Base-by-base conservation (phyloP, 768 basidiomycete species). In the Naganishia vaughanmartiniae region DNA sequence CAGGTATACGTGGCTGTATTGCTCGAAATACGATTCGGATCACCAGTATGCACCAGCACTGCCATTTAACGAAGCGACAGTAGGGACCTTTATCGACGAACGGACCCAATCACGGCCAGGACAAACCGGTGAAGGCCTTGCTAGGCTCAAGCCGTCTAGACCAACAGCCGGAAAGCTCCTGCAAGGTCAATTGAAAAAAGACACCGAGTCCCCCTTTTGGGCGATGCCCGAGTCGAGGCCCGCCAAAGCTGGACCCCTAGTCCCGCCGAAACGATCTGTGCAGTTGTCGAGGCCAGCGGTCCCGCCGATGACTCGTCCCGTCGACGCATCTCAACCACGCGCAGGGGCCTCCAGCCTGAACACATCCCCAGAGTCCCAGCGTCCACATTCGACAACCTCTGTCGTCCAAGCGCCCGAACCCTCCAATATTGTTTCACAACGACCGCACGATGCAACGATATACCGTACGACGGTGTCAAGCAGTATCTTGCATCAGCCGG, bases 1-100 rank as follows among this genome's bases (percentile, higher is more conserved):
- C 26, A 63, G 60, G 60, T 63, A 63, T 26, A 63, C 60, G 3
- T 63, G 60, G 60, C 60, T 63, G 4, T 63, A 28, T 26, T 63
- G 60, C 30, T 42, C n/a, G 7, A 34, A 63, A 26, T 63, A 42
- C 26, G 60, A 63, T 63, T 15, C 39, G 4, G 30, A 17, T 0
- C 15, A 63, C 39, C 21, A 63, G 1, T 24, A 63, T 30, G 6
- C 60, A 26, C 42, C 42, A 24, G 60, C 60, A 12, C 46, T 63
- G 39, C 60, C 60, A 11, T 63, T 63, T 34, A 26, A 63, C 15
- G 60, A 63, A 46, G 12, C n/a, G 19, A 28, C n/a, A 5, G 60
- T 63, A 2, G 60, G 60, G 26, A 15, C 36, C 9, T 63, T 63
- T 26, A 63, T 63, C n/a, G 60, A 63, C 42, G 28, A 45, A 5